A percentile compares a stretch with the other conserved stretches of the same genome.
Conservation (phyloP, 495 filamentous ascomycete species). For the Lepidopterella palustris region DNA sequence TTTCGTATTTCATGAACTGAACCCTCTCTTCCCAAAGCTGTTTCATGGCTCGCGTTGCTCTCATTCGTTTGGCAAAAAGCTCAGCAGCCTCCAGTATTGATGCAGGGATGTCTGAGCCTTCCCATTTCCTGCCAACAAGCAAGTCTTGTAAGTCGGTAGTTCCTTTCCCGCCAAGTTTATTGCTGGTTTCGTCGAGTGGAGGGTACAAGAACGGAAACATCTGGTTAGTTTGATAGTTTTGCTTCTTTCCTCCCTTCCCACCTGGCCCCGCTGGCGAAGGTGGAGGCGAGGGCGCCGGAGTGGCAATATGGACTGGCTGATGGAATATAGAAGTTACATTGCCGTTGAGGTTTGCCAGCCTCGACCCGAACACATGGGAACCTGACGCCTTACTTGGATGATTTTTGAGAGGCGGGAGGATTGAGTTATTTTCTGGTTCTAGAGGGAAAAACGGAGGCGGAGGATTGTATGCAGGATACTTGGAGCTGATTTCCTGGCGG, state of each 20-base stretch:
- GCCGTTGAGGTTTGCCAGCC: conserved; percentile 40
- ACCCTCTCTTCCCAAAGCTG: conserved; percentile 95
- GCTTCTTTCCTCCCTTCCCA: conserved; percentile 93
- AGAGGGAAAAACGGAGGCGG: conserved; percentile 77
- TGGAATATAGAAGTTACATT: conserved; percentile 75
- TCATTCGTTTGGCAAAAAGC: conserved; percentile 78
- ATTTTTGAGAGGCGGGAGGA: conserved; percentile 76
- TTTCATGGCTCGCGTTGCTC: conserved; percentile 82
- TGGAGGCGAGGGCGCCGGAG: conserved; percentile 92
- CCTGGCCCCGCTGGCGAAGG: conserved; percentile 82
- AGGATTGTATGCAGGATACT: conserved; percentile 93
- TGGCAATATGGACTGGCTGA: conserved; percentile 95
- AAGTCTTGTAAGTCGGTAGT: conserved; percentile 66
- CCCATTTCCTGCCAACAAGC: conserved; percentile 75
- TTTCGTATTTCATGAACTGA: conserved; percentile 79
- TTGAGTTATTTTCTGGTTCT: conserved; percentile 81
- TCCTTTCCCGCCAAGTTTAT: conserved; percentile 80
- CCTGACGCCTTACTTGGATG: conserved; percentile 50
- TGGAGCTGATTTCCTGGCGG: conserved; percentile 95
- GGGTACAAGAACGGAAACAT: conserved; percentile 98
- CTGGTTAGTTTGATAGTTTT: conserved; percentile 98
- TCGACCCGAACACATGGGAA: conserved; percentile 25
- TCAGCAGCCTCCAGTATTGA: conserved; percentile 94
- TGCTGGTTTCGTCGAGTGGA: conserved; percentile 73
- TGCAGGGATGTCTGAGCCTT: conserved; percentile 82